phyloP scores from a whole-genome alignment of 768 basidiomycete genomes.

The Termitomyces sp. region DNA sequence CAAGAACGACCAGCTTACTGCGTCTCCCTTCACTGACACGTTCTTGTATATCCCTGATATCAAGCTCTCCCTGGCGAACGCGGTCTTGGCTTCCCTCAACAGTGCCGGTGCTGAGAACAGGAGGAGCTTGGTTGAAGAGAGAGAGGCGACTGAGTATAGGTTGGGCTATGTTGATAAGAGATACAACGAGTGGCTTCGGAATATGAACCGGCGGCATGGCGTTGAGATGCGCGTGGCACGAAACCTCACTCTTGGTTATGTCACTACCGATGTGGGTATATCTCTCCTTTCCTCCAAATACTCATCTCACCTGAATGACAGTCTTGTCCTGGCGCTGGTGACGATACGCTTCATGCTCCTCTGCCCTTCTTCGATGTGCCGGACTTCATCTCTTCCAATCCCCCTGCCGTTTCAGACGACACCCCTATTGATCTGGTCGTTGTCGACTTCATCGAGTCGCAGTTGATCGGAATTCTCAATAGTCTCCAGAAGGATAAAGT shows the following conservation, averaged over 20 bases:
- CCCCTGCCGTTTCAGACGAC: conserved; percentile 46
- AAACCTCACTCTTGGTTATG: conserved; percentile 70
- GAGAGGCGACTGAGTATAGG: conserved; percentile 23
- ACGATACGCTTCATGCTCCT: conserved; percentile 65
- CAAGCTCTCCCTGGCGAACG: conserved; percentile 43
- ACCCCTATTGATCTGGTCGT: conserved; percentile 72
- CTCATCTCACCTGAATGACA: conserved; percentile 13
- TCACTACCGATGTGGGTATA: conserved; percentile 37
- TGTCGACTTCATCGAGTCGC: conserved; percentile 59
- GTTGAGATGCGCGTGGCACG: conserved; percentile 37
- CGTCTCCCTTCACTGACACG: conserved; percentile 62
- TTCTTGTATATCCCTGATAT: conserved; percentile 64
- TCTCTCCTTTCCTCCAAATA: background rate
- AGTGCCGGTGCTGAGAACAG: conserved; percentile 15
- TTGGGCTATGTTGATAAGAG: conserved; percentile 3
- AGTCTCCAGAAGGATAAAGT: conserved; percentile 43
- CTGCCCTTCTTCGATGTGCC: conserved; percentile 53
- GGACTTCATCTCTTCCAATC: conserved; percentile 54
- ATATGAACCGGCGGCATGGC: conserved; percentile 43
- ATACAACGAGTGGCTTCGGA: conserved; percentile 46
- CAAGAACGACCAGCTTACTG: conserved; percentile 77
- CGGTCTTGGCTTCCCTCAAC: conserved; percentile 54
- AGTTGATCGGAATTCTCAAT: conserved; percentile 57
- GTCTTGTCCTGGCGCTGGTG: conserved; percentile 74
- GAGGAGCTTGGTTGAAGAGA: conserved; percentile 22